Percentiles rank a stretch among this genome's conserved stretches.
Evolutionary conservation across 352 stramenopile genomes (phyloP).

Genomic region (Phytophthora multivora): DNA sequence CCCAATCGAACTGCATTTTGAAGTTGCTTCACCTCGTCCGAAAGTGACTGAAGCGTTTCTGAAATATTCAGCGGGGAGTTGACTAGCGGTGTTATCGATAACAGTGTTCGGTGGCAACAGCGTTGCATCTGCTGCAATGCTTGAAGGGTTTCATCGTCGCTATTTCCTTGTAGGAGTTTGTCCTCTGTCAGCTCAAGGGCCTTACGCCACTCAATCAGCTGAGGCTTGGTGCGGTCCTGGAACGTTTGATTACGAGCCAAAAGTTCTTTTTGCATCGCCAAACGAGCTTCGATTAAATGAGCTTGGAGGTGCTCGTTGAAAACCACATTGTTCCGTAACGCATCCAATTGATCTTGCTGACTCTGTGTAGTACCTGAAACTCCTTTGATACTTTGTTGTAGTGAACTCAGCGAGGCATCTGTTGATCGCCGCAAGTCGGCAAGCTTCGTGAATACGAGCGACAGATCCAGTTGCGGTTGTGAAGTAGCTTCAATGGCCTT

Average conservation of each 20-base stretch:
- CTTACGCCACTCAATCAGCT: slow-evolving; percentile 72
- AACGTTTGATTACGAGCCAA: slow-evolving; percentile 70
- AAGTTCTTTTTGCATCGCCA: slow-evolving; percentile 73
- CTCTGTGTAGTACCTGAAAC: slow-evolving; percentile 40
- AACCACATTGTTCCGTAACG: slow-evolving; percentile 50
- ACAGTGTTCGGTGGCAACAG: slow-evolving; percentile 61
- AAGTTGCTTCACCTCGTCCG: slow-evolving; percentile 63
- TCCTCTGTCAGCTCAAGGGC: slow-evolving; percentile 65
- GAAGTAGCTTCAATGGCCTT: slow-evolving; percentile 10
- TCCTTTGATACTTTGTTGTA: slow-evolving; percentile 57
- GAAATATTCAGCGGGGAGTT: slow-evolving; percentile 63
- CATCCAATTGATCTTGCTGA: slow-evolving; percentile 62
- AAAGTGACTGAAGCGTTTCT: slow-evolving; percentile 59
- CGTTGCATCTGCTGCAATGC: slow-evolving; percentile 70
- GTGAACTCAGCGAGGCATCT: slow-evolving; percentile 57
- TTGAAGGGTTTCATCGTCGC: slow-evolving; percentile 64
- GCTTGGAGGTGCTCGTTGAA: slow-evolving; percentile 66
- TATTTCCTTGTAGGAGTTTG: slow-evolving; percentile 55
- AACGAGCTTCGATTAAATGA: slow-evolving; percentile 54
- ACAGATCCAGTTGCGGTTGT: slow-evolving; percentile 62
- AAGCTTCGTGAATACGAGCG: slow-evolving; percentile 83
- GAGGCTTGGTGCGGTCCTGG: slow-evolving; percentile 69
- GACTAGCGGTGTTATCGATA: slow-evolving; percentile 63
- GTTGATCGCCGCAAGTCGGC: slow-evolving; percentile 66
- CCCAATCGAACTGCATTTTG: slow-evolving; percentile 54